phyloP scores from a whole-genome alignment of 2,329 filamentous ascomycete species.

The Ceratocystis diversiconidia region DNA sequence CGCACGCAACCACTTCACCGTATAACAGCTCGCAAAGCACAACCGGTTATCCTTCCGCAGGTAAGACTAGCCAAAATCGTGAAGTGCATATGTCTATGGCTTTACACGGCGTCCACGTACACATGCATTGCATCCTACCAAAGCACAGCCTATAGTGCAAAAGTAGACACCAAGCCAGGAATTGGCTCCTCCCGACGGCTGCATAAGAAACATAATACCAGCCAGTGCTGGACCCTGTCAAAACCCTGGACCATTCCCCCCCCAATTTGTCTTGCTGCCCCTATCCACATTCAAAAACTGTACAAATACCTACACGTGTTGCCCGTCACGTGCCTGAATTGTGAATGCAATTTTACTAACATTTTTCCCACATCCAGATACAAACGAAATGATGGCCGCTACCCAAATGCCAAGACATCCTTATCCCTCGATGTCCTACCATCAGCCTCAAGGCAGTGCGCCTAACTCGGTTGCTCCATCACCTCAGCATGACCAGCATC shows the following conservation, averaged over 20 bases:
- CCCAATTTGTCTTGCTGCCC: background rate
- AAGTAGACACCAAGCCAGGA: background rate
- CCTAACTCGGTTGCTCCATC: conserved; percentile 85
- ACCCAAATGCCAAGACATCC: conserved; percentile 56
- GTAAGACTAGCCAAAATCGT: conserved; percentile 32
- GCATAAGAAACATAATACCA: background rate
- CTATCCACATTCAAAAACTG: background rate
- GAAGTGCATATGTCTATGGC: background rate
- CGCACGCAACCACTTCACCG: conserved; percentile 51
- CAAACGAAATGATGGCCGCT: conserved; percentile 53
- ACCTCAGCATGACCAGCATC: conserved; percentile 76
- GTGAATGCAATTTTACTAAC: background rate
- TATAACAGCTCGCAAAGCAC: conserved; percentile 73
- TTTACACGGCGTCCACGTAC: too few species aligned
- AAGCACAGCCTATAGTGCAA: background rate
- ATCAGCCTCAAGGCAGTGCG: conserved; percentile 89
- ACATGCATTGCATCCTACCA: too few species aligned
- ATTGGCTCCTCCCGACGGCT: background rate
- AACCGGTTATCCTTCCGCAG: conserved; percentile 75
- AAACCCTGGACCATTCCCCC: background rate
- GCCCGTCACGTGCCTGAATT: background rate
- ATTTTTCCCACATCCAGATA: conserved; percentile 30
- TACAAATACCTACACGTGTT: background rate
- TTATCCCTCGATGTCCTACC: conserved; percentile 80
- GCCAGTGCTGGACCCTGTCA: background rate